These are phyloP conservation scores for Hypoxylon sp. DNA, from an alignment of 2,329 filamentous ascomycete genomes.

Conservation along the genomic window DNA sequence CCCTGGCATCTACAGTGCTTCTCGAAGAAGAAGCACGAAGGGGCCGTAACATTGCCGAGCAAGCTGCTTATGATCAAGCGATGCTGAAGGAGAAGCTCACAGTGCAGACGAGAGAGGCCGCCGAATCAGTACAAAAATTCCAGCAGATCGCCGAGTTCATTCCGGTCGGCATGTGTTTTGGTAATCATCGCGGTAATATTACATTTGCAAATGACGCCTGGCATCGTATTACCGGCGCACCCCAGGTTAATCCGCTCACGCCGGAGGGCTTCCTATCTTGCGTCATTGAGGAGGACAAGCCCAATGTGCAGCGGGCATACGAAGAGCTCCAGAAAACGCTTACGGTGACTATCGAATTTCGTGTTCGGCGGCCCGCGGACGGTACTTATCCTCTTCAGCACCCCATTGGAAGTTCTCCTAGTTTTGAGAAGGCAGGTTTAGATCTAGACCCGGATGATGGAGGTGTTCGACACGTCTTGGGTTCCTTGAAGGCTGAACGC, in stretches of 20 bases:
- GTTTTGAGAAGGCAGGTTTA: slow-evolving; percentile 56
- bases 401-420: slow-evolving; percentile 55
- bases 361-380: slow-evolving; percentile 55
- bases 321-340: slow-evolving; percentile 58
- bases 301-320: slow-evolving; percentile 59
- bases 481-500: slow-evolving; percentile 64
- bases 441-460: slow-evolving; percentile 54
- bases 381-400: slow-evolving; percentile 48
- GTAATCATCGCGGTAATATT: slow-evolving; percentile 74
- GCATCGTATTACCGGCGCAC: slow-evolving; percentile 66
- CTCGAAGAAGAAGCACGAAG: slow-evolving; percentile 79
- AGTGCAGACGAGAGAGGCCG: slow-evolving; percentile 65
- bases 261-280: slow-evolving; percentile 60
- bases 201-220: slow-evolving; percentile 80
- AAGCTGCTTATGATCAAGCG: slow-evolving; percentile 77
- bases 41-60: slow-evolving; percentile 68
- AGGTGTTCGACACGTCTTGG: slow-evolving; percentile 61
- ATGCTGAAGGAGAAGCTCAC: slow-evolving; percentile 76
- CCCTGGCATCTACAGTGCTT: slow-evolving; percentile 77
- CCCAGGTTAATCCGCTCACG: slow-evolving; percentile 53
- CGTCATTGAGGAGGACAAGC: slow-evolving; percentile 63
- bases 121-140: slow-evolving; percentile 74
- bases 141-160: slow-evolving; percentile 80
- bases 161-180: slow-evolving; percentile 81
- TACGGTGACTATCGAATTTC: slow-evolving; percentile 64